These are phyloP conservation scores for Thymus quinquecostatus DNA, from an alignment of 257 asterid genomes.

Conservation along the genomic window DNA sequence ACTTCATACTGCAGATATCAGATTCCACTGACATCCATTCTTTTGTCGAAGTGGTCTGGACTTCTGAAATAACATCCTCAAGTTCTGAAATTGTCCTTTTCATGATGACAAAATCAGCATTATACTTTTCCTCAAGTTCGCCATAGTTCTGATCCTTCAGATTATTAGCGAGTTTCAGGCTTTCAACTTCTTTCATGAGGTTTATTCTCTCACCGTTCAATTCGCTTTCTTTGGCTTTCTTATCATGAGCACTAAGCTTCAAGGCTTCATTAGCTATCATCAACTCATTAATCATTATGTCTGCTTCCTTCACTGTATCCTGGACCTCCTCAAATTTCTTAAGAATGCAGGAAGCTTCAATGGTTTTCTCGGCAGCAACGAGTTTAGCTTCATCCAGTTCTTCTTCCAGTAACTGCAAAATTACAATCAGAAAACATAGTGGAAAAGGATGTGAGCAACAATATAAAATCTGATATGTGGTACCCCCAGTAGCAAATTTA, in stretches of 20 bases:
- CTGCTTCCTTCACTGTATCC: slow-evolving; percentile 88
- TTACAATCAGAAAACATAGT: background rate
- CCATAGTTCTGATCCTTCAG: slow-evolving; percentile 53
- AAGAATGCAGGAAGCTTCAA: slow-evolving; percentile 82
- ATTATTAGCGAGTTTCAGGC: slow-evolving; percentile 56
- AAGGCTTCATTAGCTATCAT: slow-evolving; percentile 84
- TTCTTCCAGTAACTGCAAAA: slow-evolving; percentile 69
- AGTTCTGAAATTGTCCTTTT: slow-evolving; percentile 57
- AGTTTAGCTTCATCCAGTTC: slow-evolving; percentile 82
- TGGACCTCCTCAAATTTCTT: slow-evolving; percentile 92
- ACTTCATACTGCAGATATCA: slow-evolving; percentile 54
- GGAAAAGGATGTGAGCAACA: slow-evolving; percentile 1
- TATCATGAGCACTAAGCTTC: slow-evolving; percentile 63
- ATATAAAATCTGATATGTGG: slow-evolving; percentile 15
- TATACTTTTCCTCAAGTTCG: slow-evolving; percentile 53
- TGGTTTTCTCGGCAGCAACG: slow-evolving; percentile 75
- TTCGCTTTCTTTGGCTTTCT: slow-evolving; percentile 54
- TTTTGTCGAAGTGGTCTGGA: slow-evolving; percentile 50
- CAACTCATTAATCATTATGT: slow-evolving; percentile 84
- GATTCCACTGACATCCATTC: slow-evolving; percentile 51
- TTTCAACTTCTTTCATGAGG: slow-evolving; percentile 55
- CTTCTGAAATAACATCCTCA: slow-evolving; percentile 60
- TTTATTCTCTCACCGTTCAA: slow-evolving; percentile 46
- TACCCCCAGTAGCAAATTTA: background rate
- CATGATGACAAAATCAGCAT: slow-evolving; percentile 56